Evolutionary conservation across 352 stramenopile species (phyloP), one percentile per base, ranked within the genome.

Genomic region (Phytophthora ramorum): DNA sequence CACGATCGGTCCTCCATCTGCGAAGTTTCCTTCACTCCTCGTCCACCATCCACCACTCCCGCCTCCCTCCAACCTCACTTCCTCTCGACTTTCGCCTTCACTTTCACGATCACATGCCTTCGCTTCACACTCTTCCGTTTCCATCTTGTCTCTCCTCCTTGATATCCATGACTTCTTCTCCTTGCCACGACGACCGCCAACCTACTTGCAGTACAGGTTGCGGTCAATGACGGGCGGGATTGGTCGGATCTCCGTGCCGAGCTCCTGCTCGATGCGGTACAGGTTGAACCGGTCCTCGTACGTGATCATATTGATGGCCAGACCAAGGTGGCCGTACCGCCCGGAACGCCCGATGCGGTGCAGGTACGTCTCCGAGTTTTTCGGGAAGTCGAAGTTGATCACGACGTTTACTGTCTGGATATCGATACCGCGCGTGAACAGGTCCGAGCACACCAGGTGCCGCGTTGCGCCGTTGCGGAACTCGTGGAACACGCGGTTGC

Each of bases 351-450:
- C 98, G 65, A 99, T 99, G 47, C 98, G 94, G 75, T 99, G 98
- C 45, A 99, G 83, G 63, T 99, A 99, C 19, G 97, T 99, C 80
- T 99, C 98, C 24, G 92, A 98, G 80, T 99, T 99, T 79, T 99
- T 99, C 12, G 98, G 98, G 75, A 99, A 99, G 83, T 99, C 98
- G 76, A 99, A 99, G 83, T 99, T 99, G 81, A 99, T 99, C 35
- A 99, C 98, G n/a, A 99, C 97, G 73, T 99, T 99, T 19, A 99
- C 98, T 51, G 95, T 98, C 82, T 99, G 97, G 76, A 99, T 99
- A 75, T 99, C 98, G 57, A 99, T 99, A 75, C 98, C 98, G 54
- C 98, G 93, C 50, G 97, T 99, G 75, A 99, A 99, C 45, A 99
- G 81, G 70, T 99, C 98, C 69, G 90, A 98, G 64, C 93, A 99